Evolutionary conservation across 441 rosid species (phyloP).

Genomic region (Croton setiger): DNA sequence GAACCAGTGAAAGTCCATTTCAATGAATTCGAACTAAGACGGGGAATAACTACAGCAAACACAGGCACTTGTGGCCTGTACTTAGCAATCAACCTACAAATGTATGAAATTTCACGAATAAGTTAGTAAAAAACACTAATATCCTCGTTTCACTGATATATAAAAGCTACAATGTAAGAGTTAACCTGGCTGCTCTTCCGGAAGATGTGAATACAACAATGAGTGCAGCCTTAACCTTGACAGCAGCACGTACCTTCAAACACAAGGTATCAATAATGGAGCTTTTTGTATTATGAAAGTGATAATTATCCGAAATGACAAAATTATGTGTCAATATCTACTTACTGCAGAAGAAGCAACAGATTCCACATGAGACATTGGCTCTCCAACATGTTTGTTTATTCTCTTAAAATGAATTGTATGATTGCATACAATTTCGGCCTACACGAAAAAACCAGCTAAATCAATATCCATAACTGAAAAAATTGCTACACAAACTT

Average conservation of each 20-base stretch:
- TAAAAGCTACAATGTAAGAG: not conserved
- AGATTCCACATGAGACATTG: constrained; percentile 82
- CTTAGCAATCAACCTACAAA: constrained; percentile 68
- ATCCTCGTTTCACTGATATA: not conserved
- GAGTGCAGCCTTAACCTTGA: constrained; percentile 74
- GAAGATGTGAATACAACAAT: constrained; percentile 74
- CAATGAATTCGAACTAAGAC: constrained; percentile 60
- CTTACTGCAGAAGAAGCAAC: constrained; percentile 87
- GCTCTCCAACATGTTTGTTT: constrained; percentile 78
- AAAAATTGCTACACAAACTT: not conserved
- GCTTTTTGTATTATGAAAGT: no score
- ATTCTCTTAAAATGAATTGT: constrained; percentile 75
- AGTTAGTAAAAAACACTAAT: not conserved
- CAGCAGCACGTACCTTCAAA: constrained; percentile 70
- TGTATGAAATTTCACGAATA: not conserved
- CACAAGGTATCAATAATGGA: not conserved
- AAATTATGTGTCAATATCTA: not conserved
- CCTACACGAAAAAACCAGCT: constrained; percentile 30
- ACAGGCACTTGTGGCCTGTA: constrained; percentile 80
- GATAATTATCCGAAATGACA: not conserved
- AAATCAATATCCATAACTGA: not conserved
- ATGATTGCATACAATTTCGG: constrained; percentile 80
- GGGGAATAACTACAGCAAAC: constrained; percentile 71
- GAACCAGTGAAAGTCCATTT: constrained; percentile 67
- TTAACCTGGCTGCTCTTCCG: constrained; percentile 71